Base-by-base conservation (phyloP, 2,329 filamentous ascomycete genomes). In the Ophiostoma angusticollis region DNA sequence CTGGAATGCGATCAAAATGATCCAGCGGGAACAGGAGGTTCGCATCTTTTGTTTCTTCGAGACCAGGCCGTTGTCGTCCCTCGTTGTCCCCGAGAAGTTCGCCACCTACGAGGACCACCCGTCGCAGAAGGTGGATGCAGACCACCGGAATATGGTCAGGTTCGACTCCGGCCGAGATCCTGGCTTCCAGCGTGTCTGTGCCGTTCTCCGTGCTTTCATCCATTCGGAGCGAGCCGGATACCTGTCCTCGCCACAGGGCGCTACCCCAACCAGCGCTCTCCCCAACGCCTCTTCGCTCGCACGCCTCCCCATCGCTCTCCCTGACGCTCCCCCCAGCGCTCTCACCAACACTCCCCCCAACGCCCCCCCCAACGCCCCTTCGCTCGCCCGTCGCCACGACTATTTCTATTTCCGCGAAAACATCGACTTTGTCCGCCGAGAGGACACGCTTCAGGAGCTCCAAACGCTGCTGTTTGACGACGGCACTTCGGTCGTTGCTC, bases 391-490 rank as follows among this genome's bases (percentile, higher is more conserved):
- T 5, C 28, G 13, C 9, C 21, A 5, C 14, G 18, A 16, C 13
- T 12, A 31, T 13, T 21, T 38, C 21, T 12, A 21, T n/a, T 32
- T 38, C 22, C 21, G 12, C 19, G 28, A 28, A 16, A 41, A 41
- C 22, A 19, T 3, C 33, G 32, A 36, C 22, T 41, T 41, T 28
- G 39, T 41, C 28, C 33, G 28, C 9, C 39, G 39, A 12, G 18
- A 35, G 22, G 25, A 36, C 5, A 9, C 29, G 23, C 28, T 36
- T 3, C 8, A 27, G 5, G 2, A 41, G 9, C 29, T 41, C n/a
- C 33, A 23, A 13, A 25, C 12, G 29, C 14, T 28, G 17, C 29
- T 43, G 14, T 37, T 40, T 22, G 33, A 31, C 9, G 37, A 40
- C 4, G 36, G 5, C 6, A 22, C 23, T 27, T 13, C 22, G 21